Evolutionary conservation across 2,329 filamentous ascomycete species (phyloP).

Genomic region (Tothia fuscella): DNA sequence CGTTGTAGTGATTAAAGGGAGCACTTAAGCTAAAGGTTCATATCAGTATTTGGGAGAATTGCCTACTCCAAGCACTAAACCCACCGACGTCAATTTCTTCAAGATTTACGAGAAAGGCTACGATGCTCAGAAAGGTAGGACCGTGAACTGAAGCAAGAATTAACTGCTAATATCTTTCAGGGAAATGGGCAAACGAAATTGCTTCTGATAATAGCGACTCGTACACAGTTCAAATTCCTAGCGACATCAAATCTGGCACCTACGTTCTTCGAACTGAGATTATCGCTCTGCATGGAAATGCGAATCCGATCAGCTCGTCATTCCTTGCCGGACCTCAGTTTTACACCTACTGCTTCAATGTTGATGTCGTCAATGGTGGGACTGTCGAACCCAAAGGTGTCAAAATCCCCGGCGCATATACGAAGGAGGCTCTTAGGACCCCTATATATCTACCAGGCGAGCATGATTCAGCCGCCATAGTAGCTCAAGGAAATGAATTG

Average conservation of each 20-base stretch:
- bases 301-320: not conserved
- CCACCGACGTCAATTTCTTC: constrained; percentile 8
- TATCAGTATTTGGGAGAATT: not conserved
- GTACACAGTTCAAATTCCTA: constrained; percentile 1
- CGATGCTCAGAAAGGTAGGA: not conserved
- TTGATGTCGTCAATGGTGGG: constrained; percentile 1
- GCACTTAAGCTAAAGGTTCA: not conserved
- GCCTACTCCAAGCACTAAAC: constrained; percentile 3
- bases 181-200: constrained; percentile 6
- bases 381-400: constrained; percentile 1
- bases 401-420: constrained; percentile 8
- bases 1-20: too few relatives aligned
- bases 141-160: not conserved
- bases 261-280: constrained; percentile 8
- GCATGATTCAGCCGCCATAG: not conserved
- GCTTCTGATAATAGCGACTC: not conserved
- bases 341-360: constrained; percentile 10
- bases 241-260: constrained; percentile 7
- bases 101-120: constrained; percentile 9
- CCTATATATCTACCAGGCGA: not conserved
- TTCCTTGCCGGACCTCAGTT: constrained; percentile 1
- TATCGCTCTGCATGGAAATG: constrained; percentile 8
- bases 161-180: not conserved
- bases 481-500: not conserved
- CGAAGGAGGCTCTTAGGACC: not conserved